Conservation (phyloP, 1,139 yeast species). For the Hansenula lynferdii region DNA sequence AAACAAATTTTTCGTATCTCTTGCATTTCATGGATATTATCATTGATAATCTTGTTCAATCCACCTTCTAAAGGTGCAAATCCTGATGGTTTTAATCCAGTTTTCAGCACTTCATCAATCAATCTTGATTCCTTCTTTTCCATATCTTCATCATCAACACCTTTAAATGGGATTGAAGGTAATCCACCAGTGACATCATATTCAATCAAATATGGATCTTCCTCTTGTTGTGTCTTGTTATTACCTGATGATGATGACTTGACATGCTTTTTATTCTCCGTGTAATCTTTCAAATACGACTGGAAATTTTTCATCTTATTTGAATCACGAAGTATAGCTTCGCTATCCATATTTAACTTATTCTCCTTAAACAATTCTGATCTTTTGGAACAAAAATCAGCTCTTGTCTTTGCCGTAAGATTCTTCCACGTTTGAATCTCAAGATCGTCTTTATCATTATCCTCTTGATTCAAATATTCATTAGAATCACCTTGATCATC, state of each 20-base stretch:
- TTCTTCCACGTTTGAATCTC: conserved; percentile 80
- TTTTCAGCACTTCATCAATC: conserved; percentile 27
- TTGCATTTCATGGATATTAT: conserved; percentile 76
- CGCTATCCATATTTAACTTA: conserved; percentile 58
- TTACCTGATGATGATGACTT: conserved; percentile 19
- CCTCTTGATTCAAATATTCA: conserved; percentile 34
- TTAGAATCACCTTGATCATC: conserved; percentile 25
- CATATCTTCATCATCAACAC: conserved; percentile 43
- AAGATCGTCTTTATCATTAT: conserved; percentile 56
- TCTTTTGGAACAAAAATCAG: conserved; percentile 68
- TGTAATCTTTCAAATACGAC: conserved; percentile 21
- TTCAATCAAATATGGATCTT: conserved; percentile 58
- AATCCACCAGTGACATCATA: conserved; percentile 80
- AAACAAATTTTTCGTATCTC: conserved; percentile 84
- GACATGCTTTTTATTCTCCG: conserved; percentile 21
- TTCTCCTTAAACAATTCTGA: conserved; percentile 58
- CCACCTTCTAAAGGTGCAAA: conserved; percentile 46
- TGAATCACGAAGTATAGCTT: conserved; percentile 61
- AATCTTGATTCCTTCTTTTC: conserved; percentile 47
- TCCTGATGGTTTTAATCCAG: conserved; percentile 35
- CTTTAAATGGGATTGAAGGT: conserved; percentile 59
- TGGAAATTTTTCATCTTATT: conserved; percentile 46
- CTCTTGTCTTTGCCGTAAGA: conserved; percentile 73
- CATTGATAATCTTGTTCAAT: conserved; percentile 52
- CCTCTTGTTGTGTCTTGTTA: conserved; percentile 19